Evolutionary conservation across 169 alveolate species (phyloP), one percentile per base, ranked within the genome.

Genomic region (Eimeria acervulina): DNA sequence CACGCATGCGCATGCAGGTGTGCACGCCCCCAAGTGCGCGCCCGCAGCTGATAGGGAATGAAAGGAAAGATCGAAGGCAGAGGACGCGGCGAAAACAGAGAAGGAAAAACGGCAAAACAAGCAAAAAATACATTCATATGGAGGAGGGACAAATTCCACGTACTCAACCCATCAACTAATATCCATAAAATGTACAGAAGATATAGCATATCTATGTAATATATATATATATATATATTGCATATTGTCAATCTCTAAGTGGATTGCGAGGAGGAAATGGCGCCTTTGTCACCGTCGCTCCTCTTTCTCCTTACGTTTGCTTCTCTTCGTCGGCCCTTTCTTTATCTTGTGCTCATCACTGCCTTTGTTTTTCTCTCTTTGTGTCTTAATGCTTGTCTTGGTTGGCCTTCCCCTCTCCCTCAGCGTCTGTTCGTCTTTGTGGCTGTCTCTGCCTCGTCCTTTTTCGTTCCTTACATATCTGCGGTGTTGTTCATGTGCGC

Each of bases 401-500:
- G 72, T 33, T 61, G 72, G 72, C 33, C 6, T 2, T 61, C 26
- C 36, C 72, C 72, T 23, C 36, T 23, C 26, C 72, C 72, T 61
- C 72, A 61, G 15, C 72, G 36, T 15, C 12, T 61, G 36, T 61
- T 23, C 26, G 72, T 26, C 36, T 17, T 26, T 26, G 72, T 61
- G 72, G 12, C 36, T 61, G 72, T 15, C 72, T 61, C 72, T 61
- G 31, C 33, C 72, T 61, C 72, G n/a, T 23, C 72, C 51, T 17
- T 72, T 31, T 12, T 31, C n/a, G 7, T 31, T 66, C 61, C 12
- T 47, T 47, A 93, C 96, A 93, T 93, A 72, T 93, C 96, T 33
- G 96, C 96, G 42, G 81, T 89, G 90, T 93, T 93, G 83, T 80
- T 74, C 93, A 80, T 83, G 63, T 93, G 96, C 87, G 93, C 93